Evolutionary conservation across 352 stramenopile species (phyloP).

Genomic region (Nothophytophthora sp.): DNA sequence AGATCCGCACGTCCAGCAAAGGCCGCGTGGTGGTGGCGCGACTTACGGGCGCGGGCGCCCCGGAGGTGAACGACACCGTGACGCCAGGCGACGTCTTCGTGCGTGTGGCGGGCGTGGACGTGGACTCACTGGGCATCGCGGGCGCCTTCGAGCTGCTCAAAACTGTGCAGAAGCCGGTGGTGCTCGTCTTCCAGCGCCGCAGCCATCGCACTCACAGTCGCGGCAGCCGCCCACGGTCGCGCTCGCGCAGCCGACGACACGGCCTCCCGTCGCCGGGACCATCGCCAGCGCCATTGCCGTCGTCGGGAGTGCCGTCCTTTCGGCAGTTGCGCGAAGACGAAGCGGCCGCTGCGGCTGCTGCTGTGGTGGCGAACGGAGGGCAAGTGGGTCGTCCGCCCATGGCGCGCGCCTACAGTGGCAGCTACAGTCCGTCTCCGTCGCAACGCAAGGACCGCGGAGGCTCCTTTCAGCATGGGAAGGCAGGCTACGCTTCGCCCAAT

Average conservation of each 20-base stretch:
- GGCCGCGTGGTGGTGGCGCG: constrained; percentile 72
- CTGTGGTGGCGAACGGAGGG: no score
- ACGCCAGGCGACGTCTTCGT: constrained; percentile 75
- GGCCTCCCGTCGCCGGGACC: constrained; percentile 11
- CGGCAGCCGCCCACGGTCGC: constrained; percentile 6
- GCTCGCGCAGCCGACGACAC: constrained; percentile 16
- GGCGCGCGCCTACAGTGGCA: constrained; percentile 25
- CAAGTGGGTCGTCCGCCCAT: constrained; percentile 25
- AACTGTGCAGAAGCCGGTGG: constrained; percentile 76
- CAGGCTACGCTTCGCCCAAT: not conserved
- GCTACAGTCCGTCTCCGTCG: constrained; percentile 12
- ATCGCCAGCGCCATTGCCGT: constrained; percentile 15
- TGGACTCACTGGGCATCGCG: constrained; percentile 66
- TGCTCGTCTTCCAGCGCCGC: constrained; percentile 71
- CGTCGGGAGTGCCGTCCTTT: constrained; percentile 58
- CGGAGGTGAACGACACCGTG: constrained; percentile 54
- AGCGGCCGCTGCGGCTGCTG: constrained; percentile 23
- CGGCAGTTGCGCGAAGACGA: constrained; percentile 55
- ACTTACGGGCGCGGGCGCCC: constrained; percentile 63
- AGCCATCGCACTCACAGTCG: constrained; percentile 19
- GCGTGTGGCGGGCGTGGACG: constrained; percentile 68
- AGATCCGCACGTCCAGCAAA: constrained; percentile 73
- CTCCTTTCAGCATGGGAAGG: constrained; percentile 21
- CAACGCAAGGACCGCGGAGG: constrained; percentile 20
- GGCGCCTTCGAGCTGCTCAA: constrained; percentile 80